These are phyloP conservation scores for Leccinum pachyderme DNA, from an alignment of 1,284 basidiomycete genomes.

Conservation along the genomic window DNA sequence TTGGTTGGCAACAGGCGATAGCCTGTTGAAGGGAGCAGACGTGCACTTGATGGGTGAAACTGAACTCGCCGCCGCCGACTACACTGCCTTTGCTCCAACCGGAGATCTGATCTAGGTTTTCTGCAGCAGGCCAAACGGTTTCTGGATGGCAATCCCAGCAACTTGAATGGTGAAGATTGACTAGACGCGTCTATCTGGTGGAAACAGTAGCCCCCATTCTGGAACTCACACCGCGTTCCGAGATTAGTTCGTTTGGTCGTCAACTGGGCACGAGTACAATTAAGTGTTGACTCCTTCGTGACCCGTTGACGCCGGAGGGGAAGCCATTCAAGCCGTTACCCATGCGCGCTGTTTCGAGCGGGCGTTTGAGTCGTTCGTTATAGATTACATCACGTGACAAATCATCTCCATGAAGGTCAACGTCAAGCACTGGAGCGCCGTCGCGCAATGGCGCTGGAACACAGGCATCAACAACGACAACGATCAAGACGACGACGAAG, in stretches of 20 bases:
- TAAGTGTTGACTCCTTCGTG: neutral
- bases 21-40: too few relatives aligned
- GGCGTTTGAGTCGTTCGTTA: neutral
- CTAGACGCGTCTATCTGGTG: neutral
- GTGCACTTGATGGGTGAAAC: neutral
- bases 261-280: neutral
- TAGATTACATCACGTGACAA: neutral
- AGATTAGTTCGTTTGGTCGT: neutral
- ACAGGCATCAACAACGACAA: slow-evolving; percentile 53
- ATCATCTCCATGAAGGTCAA: slow-evolving; percentile 59
- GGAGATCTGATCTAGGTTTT: neutral
- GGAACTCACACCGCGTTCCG: neutral
- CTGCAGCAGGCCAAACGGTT: neutral
- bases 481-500: slow-evolving; percentile 63
- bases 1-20: neutral
- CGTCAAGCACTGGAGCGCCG: slow-evolving; percentile 80
- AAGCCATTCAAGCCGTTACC: neutral
- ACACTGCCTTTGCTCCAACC: neutral
- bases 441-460: slow-evolving; percentile 88
- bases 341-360: neutral
- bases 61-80: neutral
- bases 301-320: neutral
- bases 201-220: neutral
- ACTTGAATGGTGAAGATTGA: too few relatives aligned
- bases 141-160: neutral